Evolutionary conservation across 2,329 filamentous ascomycete species (phyloP).

Genomic region (Cladosporium sp.): DNA sequence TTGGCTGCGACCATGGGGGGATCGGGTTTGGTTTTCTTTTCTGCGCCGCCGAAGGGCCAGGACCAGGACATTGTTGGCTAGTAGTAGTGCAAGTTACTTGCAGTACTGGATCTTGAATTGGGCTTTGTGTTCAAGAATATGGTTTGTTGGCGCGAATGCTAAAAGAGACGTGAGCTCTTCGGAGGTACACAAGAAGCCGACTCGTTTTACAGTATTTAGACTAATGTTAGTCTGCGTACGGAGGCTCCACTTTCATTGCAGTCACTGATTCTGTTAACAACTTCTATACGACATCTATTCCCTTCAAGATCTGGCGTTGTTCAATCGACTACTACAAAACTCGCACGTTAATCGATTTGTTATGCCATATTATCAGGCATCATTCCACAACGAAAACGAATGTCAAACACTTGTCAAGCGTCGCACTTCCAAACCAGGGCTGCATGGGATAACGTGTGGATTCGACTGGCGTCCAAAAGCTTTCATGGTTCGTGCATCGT

Average conservation of each 20-base stretch:
- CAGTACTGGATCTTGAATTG: not conserved
- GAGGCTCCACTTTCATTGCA: not conserved
- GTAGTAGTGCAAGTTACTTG: not conserved
- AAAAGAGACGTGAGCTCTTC: not conserved
- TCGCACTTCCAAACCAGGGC: too few relatives aligned
- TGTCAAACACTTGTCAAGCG: not conserved
- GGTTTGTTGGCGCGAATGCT: not conserved
- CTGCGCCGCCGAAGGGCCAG: constrained; percentile 18
- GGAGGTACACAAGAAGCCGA: too few relatives aligned
- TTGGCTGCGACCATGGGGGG: constrained; percentile 30
- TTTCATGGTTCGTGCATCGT: too few relatives aligned
- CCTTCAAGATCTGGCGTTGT: not conserved
- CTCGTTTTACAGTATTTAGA: not conserved
- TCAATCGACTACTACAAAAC: not conserved
- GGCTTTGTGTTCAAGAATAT: not conserved
- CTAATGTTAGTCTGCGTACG: not conserved
- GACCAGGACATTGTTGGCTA: constrained; percentile 9
- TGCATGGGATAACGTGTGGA: too few relatives aligned
- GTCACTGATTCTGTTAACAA: not conserved
- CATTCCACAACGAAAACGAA: not conserved
- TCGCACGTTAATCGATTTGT: not conserved
- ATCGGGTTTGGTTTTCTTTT: constrained; percentile 18
- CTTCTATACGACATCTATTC: not conserved
- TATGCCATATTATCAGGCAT: not conserved
- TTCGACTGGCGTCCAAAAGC: too few relatives aligned